These are phyloP conservation scores for Rutstroemia sydowiana DNA, from an alignment of 2,329 filamentous ascomycete species.

Conservation along the genomic window DNA sequence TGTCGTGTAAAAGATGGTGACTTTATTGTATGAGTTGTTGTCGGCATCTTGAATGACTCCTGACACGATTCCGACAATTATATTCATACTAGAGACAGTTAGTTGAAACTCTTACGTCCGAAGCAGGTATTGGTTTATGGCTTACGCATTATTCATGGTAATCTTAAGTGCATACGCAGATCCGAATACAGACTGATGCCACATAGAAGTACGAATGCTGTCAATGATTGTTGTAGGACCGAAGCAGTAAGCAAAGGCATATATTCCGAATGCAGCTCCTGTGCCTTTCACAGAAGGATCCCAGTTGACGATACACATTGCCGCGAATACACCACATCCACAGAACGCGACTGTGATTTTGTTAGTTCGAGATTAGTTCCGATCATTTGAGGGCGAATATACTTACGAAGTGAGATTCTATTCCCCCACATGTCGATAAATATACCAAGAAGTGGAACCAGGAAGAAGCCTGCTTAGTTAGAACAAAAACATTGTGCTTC, in stretches of 20 bases:
- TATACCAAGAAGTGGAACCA: constrained; percentile 43
- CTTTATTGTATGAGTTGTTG: constrained; percentile 46
- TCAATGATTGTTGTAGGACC: constrained; percentile 55
- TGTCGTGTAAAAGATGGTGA: constrained; percentile 47
- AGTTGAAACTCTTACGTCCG: too few relatives aligned
- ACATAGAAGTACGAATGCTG: constrained; percentile 51
- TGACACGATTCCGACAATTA: constrained; percentile 50
- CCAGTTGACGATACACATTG: constrained; percentile 49
- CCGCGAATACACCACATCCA: constrained; percentile 42
- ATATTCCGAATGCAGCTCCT: constrained; percentile 52
- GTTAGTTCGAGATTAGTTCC: not conserved
- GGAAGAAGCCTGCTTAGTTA: constrained; percentile 41
- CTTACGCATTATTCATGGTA: constrained; percentile 50
- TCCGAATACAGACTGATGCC: constrained; percentile 53
- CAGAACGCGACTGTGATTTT: constrained; percentile 34
- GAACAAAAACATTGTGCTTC: not conserved
- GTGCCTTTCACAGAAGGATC: constrained; percentile 42
- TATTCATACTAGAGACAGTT: constrained; percentile 50
- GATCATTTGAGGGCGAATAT: too few relatives aligned
- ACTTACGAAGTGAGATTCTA: constrained; percentile 38
- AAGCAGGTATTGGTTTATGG: too few relatives aligned
- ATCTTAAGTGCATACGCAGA: constrained; percentile 54
- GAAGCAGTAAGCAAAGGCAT: constrained; percentile 46
- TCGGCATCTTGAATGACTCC: constrained; percentile 53
- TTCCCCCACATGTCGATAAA: constrained; percentile 46